Evolutionary conservation across 495 filamentous ascomycete genomes (phyloP).

Genomic region (Alectoria sarmentosa): DNA sequence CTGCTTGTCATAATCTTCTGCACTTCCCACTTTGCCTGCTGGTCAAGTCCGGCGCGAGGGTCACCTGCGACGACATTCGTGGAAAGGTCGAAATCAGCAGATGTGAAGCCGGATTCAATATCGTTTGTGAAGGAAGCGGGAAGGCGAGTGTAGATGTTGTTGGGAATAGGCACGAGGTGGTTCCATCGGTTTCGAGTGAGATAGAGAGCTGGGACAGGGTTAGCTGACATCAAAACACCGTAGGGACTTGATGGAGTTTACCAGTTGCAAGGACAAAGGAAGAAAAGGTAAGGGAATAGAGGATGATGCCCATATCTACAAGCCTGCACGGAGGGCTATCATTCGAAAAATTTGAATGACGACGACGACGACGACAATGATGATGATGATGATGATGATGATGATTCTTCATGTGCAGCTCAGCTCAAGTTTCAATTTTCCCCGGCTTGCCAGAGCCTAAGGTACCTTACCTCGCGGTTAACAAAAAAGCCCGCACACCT

Average conservation of each 20-base stretch:
- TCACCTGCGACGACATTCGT: slow-evolving; percentile 75
- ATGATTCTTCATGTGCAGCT: slow-evolving; percentile 8
- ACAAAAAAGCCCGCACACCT: no score
- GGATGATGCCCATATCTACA: slow-evolving; percentile 58
- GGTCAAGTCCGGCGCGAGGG: slow-evolving; percentile 70
- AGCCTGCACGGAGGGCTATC: neutral
- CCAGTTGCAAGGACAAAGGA: slow-evolving; percentile 55
- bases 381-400: no score
- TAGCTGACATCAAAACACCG: slow-evolving; percentile 8
- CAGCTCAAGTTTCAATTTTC: no score
- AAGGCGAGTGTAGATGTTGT: slow-evolving; percentile 64
- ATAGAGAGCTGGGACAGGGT: slow-evolving; percentile 53
- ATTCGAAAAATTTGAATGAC: neutral
- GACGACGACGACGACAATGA: no score
- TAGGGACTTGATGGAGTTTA: slow-evolving; percentile 32
- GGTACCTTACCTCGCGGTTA: no score
- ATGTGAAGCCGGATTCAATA: slow-evolving; percentile 78
- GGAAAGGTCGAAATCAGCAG: slow-evolving; percentile 68
- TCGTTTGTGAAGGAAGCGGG: slow-evolving; percentile 69
- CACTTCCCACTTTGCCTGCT: slow-evolving; percentile 68
- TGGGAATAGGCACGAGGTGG: slow-evolving; percentile 47
- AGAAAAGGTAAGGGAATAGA: slow-evolving; percentile 65
- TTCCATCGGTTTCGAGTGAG: slow-evolving; percentile 74
- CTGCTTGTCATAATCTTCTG: slow-evolving; percentile 79
- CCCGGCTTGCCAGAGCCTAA: no score